phyloP scores from a whole-genome alignment of 164 flowering plant genomes.

The Nelumbo lutea region DNA sequence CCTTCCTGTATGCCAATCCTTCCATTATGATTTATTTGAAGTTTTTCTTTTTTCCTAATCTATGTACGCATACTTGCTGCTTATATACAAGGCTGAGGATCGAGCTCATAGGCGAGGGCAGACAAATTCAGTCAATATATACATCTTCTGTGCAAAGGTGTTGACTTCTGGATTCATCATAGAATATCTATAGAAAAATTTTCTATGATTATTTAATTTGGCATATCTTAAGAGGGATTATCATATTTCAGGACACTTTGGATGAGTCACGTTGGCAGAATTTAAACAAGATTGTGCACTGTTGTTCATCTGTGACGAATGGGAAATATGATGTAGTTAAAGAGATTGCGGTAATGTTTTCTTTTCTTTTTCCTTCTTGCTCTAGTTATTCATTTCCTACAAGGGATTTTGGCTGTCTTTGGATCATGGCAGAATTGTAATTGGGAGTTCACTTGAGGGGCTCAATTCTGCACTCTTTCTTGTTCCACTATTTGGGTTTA shows the following conservation, averaged over 20 bases:
- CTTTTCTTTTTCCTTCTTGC: neutral
- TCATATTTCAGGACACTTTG: constrained; percentile 57
- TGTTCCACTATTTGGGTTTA: too few relatives aligned
- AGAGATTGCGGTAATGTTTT: constrained; percentile 51
- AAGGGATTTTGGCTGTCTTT: neutral
- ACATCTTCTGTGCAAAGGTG: constrained; percentile 95
- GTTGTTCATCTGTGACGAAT: constrained; percentile 75
- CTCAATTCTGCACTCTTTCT: too few relatives aligned
- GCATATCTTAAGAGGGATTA: constrained; percentile 1
- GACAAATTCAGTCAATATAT: constrained; percentile 75
- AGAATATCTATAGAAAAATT: too few relatives aligned
- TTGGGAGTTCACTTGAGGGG: too few relatives aligned
- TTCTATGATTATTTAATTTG: too few relatives aligned
- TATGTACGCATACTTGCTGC: neutral
- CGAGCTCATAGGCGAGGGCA: constrained; percentile 98
- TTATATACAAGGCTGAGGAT: constrained; percentile 74
- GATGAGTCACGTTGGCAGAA: constrained; percentile 78
- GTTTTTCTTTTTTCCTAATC: neutral
- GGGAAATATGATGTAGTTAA: constrained; percentile 75
- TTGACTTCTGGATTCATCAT: neutral
- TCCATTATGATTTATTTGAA: neutral
- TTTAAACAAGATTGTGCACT: constrained; percentile 60
- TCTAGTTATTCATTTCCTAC: neutral
- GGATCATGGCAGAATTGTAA: too few relatives aligned
- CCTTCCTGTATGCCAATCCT: neutral